Evolutionary conservation across 2,329 filamentous ascomycete genomes (phyloP).

Genomic region (Pseudogymnoascus sp.): DNA sequence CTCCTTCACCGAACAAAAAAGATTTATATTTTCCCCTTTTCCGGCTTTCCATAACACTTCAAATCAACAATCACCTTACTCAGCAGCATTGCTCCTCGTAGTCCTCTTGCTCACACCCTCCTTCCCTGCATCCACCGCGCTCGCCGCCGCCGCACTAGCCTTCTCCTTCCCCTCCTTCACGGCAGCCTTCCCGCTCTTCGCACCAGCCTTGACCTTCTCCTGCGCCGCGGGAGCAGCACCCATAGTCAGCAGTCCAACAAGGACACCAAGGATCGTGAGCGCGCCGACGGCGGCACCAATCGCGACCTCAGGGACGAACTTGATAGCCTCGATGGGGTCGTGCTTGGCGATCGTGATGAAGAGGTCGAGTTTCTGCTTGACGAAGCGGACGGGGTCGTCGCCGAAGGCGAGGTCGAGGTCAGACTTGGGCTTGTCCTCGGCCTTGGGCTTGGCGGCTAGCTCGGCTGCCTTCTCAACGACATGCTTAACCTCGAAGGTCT

Average conservation of each 20-base stretch:
- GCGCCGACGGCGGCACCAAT: slow-evolving; percentile 67
- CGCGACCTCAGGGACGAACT: slow-evolving; percentile 86
- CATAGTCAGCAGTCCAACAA: slow-evolving; percentile 59
- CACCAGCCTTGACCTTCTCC: slow-evolving; percentile 61
- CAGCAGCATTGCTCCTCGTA: not conserved
- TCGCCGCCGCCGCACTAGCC: slow-evolving; percentile 50
- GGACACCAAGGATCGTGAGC: slow-evolving; percentile 62
- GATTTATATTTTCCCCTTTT: not conserved
- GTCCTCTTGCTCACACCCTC: slow-evolving; percentile 28
- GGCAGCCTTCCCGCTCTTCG: slow-evolving; percentile 59
- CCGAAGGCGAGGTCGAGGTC: slow-evolving; percentile 76
- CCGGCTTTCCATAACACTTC: not conserved
- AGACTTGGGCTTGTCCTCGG: slow-evolving; percentile 51
- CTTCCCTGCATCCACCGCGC: slow-evolving; percentile 67
- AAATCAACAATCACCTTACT: not conserved
- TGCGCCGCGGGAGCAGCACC: slow-evolving; percentile 60
- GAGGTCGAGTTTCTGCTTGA: slow-evolving; percentile 88
- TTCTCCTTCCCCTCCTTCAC: slow-evolving; percentile 71
- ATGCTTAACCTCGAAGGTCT: slow-evolving; percentile 87
- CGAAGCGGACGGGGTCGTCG: slow-evolving; percentile 79
- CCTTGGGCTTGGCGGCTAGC: slow-evolving; percentile 72
- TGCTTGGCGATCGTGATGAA: slow-evolving; percentile 77
- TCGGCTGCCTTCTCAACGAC: slow-evolving; percentile 74
- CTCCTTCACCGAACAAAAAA: not conserved
- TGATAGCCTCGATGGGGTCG: slow-evolving; percentile 75